Base-by-base conservation (phyloP, 116 monocot species). In the Zostera marina region DNA sequence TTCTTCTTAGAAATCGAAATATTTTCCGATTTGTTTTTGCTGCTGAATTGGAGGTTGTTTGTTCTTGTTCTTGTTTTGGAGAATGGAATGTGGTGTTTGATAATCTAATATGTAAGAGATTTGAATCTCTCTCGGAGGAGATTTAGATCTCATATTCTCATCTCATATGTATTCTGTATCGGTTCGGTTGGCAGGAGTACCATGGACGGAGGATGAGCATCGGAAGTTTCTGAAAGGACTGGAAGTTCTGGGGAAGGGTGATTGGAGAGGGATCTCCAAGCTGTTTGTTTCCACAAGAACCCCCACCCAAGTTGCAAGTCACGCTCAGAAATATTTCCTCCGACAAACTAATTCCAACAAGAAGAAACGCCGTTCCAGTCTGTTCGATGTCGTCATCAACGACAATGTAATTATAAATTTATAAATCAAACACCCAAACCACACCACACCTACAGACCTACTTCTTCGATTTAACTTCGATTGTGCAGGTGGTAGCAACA, bases 191-290 rank as follows among this genome's bases (percentile, higher is more conserved):
- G 0, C 58, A 91, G 90, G 90, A 4, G 76, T 85, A 1, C 90
- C 90, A 11, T 91, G 90, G 90, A 77, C 85, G 3, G 81, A 91
- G 62, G 84, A 90, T 68, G 90, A 91, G 51, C 84, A 91, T 59
- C 56, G 74, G 25, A 81, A 76, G 41, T 91, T 91, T 47, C 64
- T 91, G n/a, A 62, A 63, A 23, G 90, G 90, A 17, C 68, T 91
- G 25, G 76, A 79, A 43, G 79, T 74, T 67, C 81, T 91, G 9
- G 90, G 85, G 11, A 91, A 84, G 54, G 90, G 90, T 0, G 90
- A 91, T 41, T 91, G 90, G 90, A 74, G 90, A 61, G 90, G 90
- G 40, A 91, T 91, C 16, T 84, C 90, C 3, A 81, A 67, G 73
- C 72, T 77, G 17, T 91, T 74, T 63, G 90, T 91, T 52, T 74